Percentiles rank a stretch among this genome's conserved stretches.
Evolutionary conservation across 2,329 filamentous ascomycete species (phyloP).

Genomic region (Botrytis pseudocinerea): DNA sequence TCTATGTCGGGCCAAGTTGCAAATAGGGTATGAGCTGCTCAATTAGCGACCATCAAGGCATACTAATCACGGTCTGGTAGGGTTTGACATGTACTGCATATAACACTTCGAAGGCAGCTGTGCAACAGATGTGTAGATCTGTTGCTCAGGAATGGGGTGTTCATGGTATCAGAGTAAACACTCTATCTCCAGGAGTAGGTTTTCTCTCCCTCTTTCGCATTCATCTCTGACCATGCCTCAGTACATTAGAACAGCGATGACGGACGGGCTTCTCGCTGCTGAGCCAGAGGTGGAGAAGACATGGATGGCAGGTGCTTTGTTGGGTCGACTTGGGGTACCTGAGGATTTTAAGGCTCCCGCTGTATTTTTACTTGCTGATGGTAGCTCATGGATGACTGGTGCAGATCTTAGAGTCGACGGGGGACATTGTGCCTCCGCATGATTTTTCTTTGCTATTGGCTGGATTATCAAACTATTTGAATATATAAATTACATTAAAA

Average conservation of each 20-base stretch:
- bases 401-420: slow-evolving; percentile 49
- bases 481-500: too few relatives aligned
- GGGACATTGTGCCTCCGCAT: slow-evolving; percentile 47
- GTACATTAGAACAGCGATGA: slow-evolving; percentile 52
- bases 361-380: slow-evolving; percentile 57
- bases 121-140: slow-evolving; percentile 59
- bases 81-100: slow-evolving; percentile 61
- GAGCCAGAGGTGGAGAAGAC: slow-evolving; percentile 45
- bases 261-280: slow-evolving; percentile 47
- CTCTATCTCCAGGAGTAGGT: slow-evolving; percentile 55
- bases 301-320: slow-evolving; percentile 83
- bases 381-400: slow-evolving; percentile 46
- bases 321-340: slow-evolving; percentile 64
- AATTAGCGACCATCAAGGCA: too few relatives aligned
- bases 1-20: slow-evolving; percentile 53
- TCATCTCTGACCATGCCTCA: not conserved
- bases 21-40: slow-evolving; percentile 38
- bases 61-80: too few relatives aligned
- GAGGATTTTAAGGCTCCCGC: slow-evolving; percentile 69
- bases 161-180: slow-evolving; percentile 64
- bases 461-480: too few relatives aligned
- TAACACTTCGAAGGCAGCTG: slow-evolving; percentile 62
- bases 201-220: not conserved
- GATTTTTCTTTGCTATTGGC: not conserved
- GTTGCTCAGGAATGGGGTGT: slow-evolving; percentile 63